Conservation (phyloP, 805 yeast genomes). For the Spathaspora gorwiae region DNA sequence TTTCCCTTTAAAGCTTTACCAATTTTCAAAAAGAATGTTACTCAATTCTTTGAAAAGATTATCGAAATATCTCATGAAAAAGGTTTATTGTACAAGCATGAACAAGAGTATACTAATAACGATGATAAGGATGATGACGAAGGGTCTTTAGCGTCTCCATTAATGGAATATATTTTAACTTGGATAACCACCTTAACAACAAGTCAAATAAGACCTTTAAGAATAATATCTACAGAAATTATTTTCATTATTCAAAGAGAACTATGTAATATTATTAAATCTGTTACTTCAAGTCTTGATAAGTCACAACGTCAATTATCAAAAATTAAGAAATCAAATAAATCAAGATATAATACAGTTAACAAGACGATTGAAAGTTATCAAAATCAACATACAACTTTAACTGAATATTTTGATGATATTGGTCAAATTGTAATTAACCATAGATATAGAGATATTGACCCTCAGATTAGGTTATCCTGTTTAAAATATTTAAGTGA, state of each 20-base stretch:
- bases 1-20: constrained; percentile 54
- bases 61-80: constrained; percentile 54
- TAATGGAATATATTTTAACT: constrained; percentile 55
- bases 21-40: constrained; percentile 50
- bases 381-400: constrained; percentile 43
- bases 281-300: constrained; percentile 31
- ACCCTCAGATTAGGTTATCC: constrained; percentile 64
- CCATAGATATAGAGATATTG: constrained; percentile 78
- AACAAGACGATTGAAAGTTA: constrained; percentile 33
- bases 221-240: constrained; percentile 61
- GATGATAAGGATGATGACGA: constrained; percentile 17
- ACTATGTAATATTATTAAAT: constrained; percentile 48
- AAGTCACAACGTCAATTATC: constrained; percentile 43
- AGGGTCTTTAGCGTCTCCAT: constrained; percentile 28
- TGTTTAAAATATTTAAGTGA: constrained; percentile 59
- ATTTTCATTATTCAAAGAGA: constrained; percentile 57
- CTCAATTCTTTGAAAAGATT: constrained; percentile 52
- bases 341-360: constrained; percentile 45
- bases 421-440: constrained; percentile 63
- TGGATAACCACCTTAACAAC: constrained; percentile 78
- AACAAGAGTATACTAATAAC: not conserved
- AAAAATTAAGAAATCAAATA: constrained; percentile 20
- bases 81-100: constrained; percentile 48
- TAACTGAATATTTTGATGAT: constrained; percentile 59
- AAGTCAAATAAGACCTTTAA: constrained; percentile 62